These are phyloP conservation scores for Globisporangium camurandrum DNA, from an alignment of 352 stramenopile genomes.

Conservation along the genomic window DNA sequence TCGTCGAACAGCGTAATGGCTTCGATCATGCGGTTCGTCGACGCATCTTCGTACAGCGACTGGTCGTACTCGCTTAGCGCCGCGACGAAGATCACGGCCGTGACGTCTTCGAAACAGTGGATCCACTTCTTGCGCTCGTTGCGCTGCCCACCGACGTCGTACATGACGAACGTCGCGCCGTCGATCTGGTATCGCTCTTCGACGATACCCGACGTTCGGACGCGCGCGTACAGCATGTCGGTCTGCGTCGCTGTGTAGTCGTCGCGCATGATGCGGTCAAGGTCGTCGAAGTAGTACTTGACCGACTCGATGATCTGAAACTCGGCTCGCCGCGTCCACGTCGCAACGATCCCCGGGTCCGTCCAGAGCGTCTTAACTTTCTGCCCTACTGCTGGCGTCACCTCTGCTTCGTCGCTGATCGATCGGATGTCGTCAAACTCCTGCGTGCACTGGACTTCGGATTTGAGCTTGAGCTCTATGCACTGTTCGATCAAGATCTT, in stretches of 20 bases:
- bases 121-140: conserved; percentile 98
- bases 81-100: conserved; percentile 95
- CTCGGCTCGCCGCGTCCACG: conserved; percentile 87
- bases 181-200: conserved; percentile 95
- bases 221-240: conserved; percentile 94
- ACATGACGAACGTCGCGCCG: conserved; percentile 95
- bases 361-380: conserved; percentile 93
- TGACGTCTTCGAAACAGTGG: conserved; percentile 96
- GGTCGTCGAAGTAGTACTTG: conserved; percentile 96
- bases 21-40: conserved; percentile 93
- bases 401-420: conserved; percentile 81
- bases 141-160: conserved; percentile 94
- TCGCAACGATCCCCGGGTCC: conserved; percentile 86
- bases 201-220: conserved; percentile 93
- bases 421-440: conserved; percentile 77
- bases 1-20: conserved; percentile 93
- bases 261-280: conserved; percentile 90
- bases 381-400: conserved; percentile 84
- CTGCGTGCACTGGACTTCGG: conserved; percentile 59
- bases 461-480: conserved; percentile 71
- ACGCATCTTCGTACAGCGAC: conserved; percentile 91
- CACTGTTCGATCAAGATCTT: conserved; percentile 90
- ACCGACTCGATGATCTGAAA: conserved; percentile 97
- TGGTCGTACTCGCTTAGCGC: conserved; percentile 94
- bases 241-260: conserved; percentile 92